Base-by-base conservation (phyloP, 2,329 filamentous ascomycete genomes). In the Hypoxylon sp. region DNA sequence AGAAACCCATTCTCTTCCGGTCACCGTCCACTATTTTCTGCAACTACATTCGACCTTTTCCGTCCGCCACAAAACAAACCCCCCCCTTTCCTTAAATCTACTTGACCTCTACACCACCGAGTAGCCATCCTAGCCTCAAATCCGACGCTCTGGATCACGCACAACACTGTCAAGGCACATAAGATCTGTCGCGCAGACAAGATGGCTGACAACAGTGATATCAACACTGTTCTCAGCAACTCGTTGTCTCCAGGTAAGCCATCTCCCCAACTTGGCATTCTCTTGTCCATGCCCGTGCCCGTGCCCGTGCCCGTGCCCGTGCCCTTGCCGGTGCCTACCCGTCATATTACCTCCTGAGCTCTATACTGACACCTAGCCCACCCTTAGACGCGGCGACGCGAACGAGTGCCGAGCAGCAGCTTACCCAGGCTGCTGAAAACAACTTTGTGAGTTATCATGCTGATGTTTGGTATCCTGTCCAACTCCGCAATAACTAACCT, bases 161-260 rank as follows among this genome's bases (percentile, higher is more conserved):
- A 58, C 9, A 42, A 45, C 40, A 45, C 33, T 10, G 7, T 17
- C 26, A 38, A 43, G 33, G n/a, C n/a, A 47, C 41, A 50, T 47
- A 55, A 27, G 57, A 61, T 58, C 60, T 52, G 63, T 53, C 46
- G 60, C 65, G 71, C 73, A 72, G 70, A 74, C 76, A 82, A 73
- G 77, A 92, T 86, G 83, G 84, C 83, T 78, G 84, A 81, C 82
- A 93, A 71, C 73, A 70, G 75, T 90, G 92, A 98, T 82, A 96
- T 98, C 83, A 96, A 94, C 83, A 89, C 92, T 81, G 94, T 99
- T 82, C 90, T 99, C 83, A 88, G 92, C 80, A 94, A 93, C 83
- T 98, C 95, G 78, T 88, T 98, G 80, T 96, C 93, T 74, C 85
- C 93, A 75, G 94, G 95, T 98, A 82, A 77, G 89, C 78, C 66